Percentiles rank a stretch among this genome's conserved stretches.
Evolutionary conservation across 306 rosid species (phyloP).

Genomic region (Trifolium repens): DNA sequence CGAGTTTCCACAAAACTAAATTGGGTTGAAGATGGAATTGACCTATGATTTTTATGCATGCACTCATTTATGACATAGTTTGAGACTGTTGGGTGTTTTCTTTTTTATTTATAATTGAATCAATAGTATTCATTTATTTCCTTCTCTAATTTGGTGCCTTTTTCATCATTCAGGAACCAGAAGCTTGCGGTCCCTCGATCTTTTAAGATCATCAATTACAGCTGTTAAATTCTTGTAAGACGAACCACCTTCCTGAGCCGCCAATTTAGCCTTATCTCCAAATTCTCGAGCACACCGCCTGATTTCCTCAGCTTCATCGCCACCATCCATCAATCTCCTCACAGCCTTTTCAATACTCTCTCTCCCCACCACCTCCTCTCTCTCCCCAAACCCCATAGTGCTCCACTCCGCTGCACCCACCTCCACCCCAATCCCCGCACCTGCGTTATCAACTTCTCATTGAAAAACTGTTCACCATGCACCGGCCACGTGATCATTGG

Average conservation of each 20-base stretch:
- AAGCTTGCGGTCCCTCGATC: constrained; percentile 15
- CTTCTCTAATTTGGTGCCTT: background rate
- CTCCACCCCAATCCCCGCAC: constrained; percentile 48
- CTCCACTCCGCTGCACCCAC: constrained; percentile 51
- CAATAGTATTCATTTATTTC: background rate
- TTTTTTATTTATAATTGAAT: background rate
- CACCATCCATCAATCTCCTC: constrained; percentile 41
- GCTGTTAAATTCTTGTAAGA: constrained; percentile 14
- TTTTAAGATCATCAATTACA: constrained; percentile 34
- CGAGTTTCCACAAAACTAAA: too few relatives aligned
- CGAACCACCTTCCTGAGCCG: constrained; percentile 35
- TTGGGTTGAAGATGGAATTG: too few relatives aligned
- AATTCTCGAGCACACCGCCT: constrained; percentile 18
- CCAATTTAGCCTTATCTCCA: constrained; percentile 39
- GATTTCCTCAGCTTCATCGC: constrained; percentile 40
- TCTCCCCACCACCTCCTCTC: constrained; percentile 18
- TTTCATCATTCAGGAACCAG: background rate
- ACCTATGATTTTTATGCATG: too few relatives aligned
- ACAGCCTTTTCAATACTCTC: constrained; percentile 44
- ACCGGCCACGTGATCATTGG: constrained; percentile 50
- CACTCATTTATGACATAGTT: too few relatives aligned
- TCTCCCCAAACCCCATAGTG: background rate
- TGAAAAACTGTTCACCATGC: constrained; percentile 39
- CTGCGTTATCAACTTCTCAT: constrained; percentile 43
- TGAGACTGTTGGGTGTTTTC: too few relatives aligned